A percentile compares a stretch with the other conserved stretches of the same genome.
Evolutionary conservation across 2,329 filamentous ascomycete species (phyloP).

Genomic region (Ceratocystis cubensis): DNA sequence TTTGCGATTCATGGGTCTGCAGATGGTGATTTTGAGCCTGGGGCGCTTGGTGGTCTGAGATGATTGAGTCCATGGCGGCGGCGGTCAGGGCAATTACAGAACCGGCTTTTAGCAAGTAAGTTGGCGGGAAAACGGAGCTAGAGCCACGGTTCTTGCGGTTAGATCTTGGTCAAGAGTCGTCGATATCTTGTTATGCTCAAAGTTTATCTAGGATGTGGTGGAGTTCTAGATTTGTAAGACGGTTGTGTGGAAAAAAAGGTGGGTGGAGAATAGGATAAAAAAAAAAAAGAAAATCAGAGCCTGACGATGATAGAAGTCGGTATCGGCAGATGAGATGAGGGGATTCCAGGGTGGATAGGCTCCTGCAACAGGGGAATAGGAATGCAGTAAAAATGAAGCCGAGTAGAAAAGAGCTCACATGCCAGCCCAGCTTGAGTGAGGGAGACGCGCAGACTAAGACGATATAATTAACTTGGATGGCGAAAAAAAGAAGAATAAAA

Average conservation of each 20-base stretch:
- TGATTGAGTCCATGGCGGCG: neutral
- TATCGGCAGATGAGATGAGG: neutral
- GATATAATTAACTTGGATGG: neutral
- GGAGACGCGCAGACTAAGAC: neutral
- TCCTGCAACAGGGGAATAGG: neutral
- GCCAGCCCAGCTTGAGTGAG: neutral
- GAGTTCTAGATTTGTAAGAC: neutral
- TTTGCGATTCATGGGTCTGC: neutral
- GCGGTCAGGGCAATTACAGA: neutral
- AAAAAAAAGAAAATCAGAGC: neutral
- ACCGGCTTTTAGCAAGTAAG: neutral
- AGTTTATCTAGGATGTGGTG: neutral
- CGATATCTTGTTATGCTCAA: neutral
- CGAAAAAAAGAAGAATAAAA: neutral
- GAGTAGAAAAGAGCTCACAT: neutral
- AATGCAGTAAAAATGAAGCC: neutral
- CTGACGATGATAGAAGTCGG: neutral
- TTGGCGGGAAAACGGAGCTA: neutral
- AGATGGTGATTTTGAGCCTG: neutral
- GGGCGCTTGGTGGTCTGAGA: slow-evolving; percentile 4
- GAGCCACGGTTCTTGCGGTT: neutral
- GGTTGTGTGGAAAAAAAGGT: neutral
- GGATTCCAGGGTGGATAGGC: neutral
- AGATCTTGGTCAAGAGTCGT: neutral
- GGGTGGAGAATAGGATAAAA: neutral